Evolutionary conservation across 1,284 basidiomycete species (phyloP), one percentile per base, ranked within the genome.

Genomic region (Entoloma clypeatum): DNA sequence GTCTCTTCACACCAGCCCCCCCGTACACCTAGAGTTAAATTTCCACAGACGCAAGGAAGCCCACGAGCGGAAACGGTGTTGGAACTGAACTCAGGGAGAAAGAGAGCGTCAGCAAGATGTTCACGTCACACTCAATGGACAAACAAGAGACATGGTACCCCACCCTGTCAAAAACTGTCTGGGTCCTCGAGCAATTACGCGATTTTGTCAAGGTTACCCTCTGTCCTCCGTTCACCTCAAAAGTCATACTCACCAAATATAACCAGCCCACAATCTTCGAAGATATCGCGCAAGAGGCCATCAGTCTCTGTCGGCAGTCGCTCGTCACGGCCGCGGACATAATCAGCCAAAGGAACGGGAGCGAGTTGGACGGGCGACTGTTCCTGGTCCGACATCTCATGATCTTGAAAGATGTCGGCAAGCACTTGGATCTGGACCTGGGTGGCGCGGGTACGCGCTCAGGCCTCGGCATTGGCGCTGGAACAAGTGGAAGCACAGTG

Each of bases 301-400:
- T 95, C 23, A 72, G 75, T 10, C 69, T 92, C 3, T 94, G 92
- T 59, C 79, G 85, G 27, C 72, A 81, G 46, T 92, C 91, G 0
- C 74, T 96, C 5, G 67, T 85, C 14, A 61, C 74, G 4, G 90
- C 87, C 0, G 72, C 88, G 0, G 75, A 84, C 14, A 67, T 74
- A 28, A 69, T 95, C 21, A 68, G 73, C 16, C 62, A 72, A 5
- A 75, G 73, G 25, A 69, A 63, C 21, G 60, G 66, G 16, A 72
- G 71, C 25, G 44, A 47, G 2, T 63, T 87, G 7, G 91, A 95
- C 52, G 82, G 79, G 0, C 74, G 82, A 22, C 67, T 96, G 10
- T 96, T 96, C 70, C 75, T 93, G 28, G 81, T 92, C 13, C 76
- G 92, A 33, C 92, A 97, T 65, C 62, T 95, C n/a, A 65, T 96